Evolutionary conservation across 306 rosid genomes (phyloP).

Genomic region (Delonix regia): DNA sequence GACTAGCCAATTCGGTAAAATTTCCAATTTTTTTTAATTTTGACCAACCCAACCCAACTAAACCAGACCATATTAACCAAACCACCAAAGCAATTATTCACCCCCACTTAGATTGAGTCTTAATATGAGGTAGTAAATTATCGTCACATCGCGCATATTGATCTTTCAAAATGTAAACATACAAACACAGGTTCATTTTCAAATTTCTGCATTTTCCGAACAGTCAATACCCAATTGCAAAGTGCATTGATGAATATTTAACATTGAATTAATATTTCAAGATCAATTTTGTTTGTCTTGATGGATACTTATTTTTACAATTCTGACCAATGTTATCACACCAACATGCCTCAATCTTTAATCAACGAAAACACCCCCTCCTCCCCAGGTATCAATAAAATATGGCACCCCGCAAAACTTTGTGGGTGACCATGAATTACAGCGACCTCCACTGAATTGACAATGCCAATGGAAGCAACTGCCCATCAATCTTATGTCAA

Average conservation of each 20-base stretch:
- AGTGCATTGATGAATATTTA: too few relatives aligned
- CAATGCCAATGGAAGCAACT: not conserved
- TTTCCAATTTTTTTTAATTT: too few relatives aligned
- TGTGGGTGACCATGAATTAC: constrained; percentile 15
- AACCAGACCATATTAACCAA: too few relatives aligned
- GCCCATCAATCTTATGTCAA: constrained; percentile 18
- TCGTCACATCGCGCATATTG: not conserved
- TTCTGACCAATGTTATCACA: not conserved
- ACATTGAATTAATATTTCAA: not conserved
- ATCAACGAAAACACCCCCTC: constrained; percentile 20
- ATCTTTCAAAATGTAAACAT: not conserved
- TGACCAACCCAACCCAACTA: too few relatives aligned
- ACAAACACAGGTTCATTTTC: not conserved
- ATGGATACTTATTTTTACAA: constrained; percentile 39
- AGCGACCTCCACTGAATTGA: not conserved
- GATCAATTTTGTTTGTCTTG: constrained; percentile 20
- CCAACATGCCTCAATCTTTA: constrained; percentile 6
- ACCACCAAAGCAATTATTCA: too few relatives aligned
- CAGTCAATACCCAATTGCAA: too few relatives aligned
- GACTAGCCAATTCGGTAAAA: too few relatives aligned
- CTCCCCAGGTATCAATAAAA: not conserved
- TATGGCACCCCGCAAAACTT: not conserved
- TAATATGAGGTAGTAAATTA: not conserved
- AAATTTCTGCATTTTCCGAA: too few relatives aligned
- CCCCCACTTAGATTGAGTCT: too few relatives aligned